phyloP scores from a whole-genome alignment of 441 rosid genomes.

The Euphorbia schlechtendalii region DNA sequence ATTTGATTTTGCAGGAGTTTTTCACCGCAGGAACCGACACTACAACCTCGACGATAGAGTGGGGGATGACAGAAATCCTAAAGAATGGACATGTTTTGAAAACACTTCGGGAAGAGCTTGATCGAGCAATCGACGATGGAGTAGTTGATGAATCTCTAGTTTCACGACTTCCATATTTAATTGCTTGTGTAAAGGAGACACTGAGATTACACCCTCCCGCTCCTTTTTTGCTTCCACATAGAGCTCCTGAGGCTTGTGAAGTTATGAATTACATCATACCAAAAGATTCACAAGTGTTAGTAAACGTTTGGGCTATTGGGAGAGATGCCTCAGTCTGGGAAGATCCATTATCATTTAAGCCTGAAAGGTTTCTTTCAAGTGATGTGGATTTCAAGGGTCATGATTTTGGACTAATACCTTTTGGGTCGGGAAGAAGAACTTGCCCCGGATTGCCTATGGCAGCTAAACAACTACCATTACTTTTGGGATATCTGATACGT shows the following conservation, averaged over 20 bases:
- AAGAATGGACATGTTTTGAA: conserved; percentile 35
- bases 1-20: conserved; percentile 36
- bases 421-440: too few relatives aligned
- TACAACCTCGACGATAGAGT: conserved; percentile 36
- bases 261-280: conserved; percentile 35
- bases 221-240: conserved; percentile 42
- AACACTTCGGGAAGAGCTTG: conserved; percentile 36
- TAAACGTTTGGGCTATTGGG: conserved; percentile 47
- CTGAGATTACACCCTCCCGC: conserved; percentile 42
- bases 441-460: too few relatives aligned
- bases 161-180: conserved; percentile 34
- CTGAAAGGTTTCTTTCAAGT: too few relatives aligned
- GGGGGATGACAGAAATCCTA: conserved; percentile 56
- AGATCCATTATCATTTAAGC: too few relatives aligned
- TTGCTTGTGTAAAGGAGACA: conserved; percentile 37
- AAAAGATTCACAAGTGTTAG: conserved; percentile 28
- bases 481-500: too few relatives aligned
- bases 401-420: too few relatives aligned
- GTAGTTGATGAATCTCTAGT: conserved; percentile 27
- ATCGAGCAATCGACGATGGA: conserved; percentile 22
- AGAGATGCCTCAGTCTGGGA: too few relatives aligned
- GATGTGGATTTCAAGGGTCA: too few relatives aligned
- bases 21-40: conserved; percentile 59
- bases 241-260: conserved; percentile 30
- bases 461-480: too few relatives aligned